Evolutionary conservation across 164 flowering plant species (phyloP).

Genomic region (Hamamelis virginiana): DNA sequence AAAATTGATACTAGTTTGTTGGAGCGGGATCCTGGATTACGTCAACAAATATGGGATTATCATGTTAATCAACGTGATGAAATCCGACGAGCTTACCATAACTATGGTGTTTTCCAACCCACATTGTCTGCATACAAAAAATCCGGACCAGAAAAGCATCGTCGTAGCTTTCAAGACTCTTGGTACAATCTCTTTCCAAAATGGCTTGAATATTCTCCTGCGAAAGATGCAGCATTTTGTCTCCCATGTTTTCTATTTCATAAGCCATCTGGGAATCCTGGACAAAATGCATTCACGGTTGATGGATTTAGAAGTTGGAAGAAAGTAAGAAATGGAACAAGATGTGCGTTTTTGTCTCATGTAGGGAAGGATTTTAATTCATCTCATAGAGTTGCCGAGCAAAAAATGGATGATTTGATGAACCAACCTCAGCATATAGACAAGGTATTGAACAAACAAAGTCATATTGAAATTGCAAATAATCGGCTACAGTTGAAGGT

Average conservation of each 20-base stretch:
- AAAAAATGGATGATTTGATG: not conserved
- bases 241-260: constrained; percentile 6
- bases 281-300: not conserved
- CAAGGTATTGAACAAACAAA: not conserved
- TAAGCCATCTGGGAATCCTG: not conserved
- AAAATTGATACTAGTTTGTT: constrained; percentile 2
- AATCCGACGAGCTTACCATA: constrained; percentile 5
- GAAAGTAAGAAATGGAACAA: not conserved
- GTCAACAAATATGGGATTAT: constrained; percentile 4
- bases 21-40: not conserved
- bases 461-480: too few species aligned
- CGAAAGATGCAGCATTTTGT: constrained; percentile 6
- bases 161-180: not conserved
- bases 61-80: not conserved
- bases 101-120: not conserved
- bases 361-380: constrained; percentile 6
- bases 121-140: not conserved
- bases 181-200: not conserved
- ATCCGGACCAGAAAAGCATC: not conserved
- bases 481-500: too few species aligned
- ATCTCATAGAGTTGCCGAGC: not conserved
- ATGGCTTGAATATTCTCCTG: constrained; percentile 13
- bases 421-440: constrained; percentile 1
- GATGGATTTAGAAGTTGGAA: constrained; percentile 7
- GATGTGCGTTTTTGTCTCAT: constrained; percentile 9